Percentiles rank a stretch among this genome's conserved stretches.
Conservation (phyloP, 2,329 filamentous ascomycete species). For the Aspergillus sp. region DNA sequence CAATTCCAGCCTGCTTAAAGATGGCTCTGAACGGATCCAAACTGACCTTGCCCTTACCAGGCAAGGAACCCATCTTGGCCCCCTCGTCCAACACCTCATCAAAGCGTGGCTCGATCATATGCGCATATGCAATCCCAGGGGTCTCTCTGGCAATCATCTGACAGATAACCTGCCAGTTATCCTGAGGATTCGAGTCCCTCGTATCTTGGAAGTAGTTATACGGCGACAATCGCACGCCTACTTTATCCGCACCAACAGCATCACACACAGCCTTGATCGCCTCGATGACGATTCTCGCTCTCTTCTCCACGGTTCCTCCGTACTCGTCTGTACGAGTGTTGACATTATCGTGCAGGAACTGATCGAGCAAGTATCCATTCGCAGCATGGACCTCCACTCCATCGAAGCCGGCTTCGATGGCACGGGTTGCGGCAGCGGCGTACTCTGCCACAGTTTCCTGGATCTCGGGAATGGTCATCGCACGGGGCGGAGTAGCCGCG, state of each 20-base stretch:
- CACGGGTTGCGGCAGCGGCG: slow-evolving; percentile 46
- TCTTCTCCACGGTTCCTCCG: slow-evolving; percentile 53
- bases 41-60: slow-evolving; percentile 26
- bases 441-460: slow-evolving; percentile 41
- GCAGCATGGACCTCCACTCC: slow-evolving; percentile 50
- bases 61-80: slow-evolving; percentile 46
- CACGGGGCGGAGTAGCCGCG: slow-evolving; percentile 29
- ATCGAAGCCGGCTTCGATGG: slow-evolving; percentile 52
- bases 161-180: slow-evolving; percentile 51
- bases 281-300: slow-evolving; percentile 55
- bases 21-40: slow-evolving; percentile 46
- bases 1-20: slow-evolving; percentile 42
- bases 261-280: slow-evolving; percentile 53
- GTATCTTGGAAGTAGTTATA: slow-evolving; percentile 62
- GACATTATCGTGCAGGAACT: slow-evolving; percentile 62
- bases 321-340: slow-evolving; percentile 57
- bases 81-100: slow-evolving; percentile 51
- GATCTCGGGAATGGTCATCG: slow-evolving; percentile 44
- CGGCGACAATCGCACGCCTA: slow-evolving; percentile 61
- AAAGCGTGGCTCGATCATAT: slow-evolving; percentile 53
- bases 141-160: slow-evolving; percentile 36
- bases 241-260: slow-evolving; percentile 49
- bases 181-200: slow-evolving; percentile 47
- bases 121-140: slow-evolving; percentile 39
- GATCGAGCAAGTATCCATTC: slow-evolving; percentile 67